Conservation (phyloP, 768 basidiomycete species). For the Tylopilus rubrobrunneus region DNA sequence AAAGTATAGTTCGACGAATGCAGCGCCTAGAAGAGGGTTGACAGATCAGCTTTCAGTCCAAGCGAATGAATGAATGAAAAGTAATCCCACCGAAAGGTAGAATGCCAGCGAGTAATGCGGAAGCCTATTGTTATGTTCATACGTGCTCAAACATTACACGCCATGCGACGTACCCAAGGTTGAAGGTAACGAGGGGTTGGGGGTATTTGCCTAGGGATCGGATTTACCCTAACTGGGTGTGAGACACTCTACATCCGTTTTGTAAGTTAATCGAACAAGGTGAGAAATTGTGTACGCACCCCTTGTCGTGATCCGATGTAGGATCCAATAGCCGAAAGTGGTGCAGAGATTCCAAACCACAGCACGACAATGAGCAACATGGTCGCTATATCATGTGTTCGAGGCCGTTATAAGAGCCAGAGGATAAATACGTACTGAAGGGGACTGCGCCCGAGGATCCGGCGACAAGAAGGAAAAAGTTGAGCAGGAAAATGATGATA, state of each 20-base stretch:
- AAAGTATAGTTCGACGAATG: constrained; percentile 93
- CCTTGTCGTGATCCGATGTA: constrained; percentile 87
- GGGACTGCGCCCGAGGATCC: constrained; percentile 95
- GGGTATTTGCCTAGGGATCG: constrained; percentile 95
- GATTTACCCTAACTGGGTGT: constrained; percentile 88
- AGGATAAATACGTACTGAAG: constrained; percentile 56
- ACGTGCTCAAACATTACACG: constrained; percentile 1
- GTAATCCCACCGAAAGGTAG: constrained; percentile 73
- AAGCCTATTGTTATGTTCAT: constrained; percentile 39
- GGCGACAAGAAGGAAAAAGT: constrained; percentile 80
- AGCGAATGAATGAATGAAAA: not conserved
- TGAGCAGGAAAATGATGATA: constrained; percentile 80
- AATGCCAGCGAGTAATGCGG: constrained; percentile 82
- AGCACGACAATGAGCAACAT: constrained; percentile 79
- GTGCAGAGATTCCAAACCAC: constrained; percentile 95
- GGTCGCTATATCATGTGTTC: constrained; percentile 47
- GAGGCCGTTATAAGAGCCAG: not conserved
- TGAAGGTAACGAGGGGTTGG: constrained; percentile 79
- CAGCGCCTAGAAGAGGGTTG: constrained; percentile 58
- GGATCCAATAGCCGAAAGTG: constrained; percentile 80
- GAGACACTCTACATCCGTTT: constrained; percentile 48
- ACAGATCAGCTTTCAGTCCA: not conserved
- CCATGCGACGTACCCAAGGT: constrained; percentile 57
- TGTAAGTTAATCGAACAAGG: constrained; percentile 4
- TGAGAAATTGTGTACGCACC: constrained; percentile 39